Evolutionary conservation across 768 basidiomycete genomes (phyloP), one percentile per base, ranked within the genome.

Genomic region (Termitomyces sp.): DNA sequence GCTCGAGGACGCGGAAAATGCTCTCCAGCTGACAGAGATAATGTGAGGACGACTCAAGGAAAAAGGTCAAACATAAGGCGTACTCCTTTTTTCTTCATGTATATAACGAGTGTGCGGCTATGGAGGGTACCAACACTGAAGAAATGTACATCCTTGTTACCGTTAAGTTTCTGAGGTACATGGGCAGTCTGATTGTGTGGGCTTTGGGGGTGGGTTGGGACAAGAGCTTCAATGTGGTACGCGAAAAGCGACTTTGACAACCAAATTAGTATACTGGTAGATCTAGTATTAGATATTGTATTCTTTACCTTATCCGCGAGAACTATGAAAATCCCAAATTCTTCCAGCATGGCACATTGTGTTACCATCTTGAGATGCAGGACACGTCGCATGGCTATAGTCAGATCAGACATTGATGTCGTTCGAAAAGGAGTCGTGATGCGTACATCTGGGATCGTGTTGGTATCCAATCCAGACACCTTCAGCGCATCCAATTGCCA

Each of bases 391-490:
- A 98, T 85, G 3, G 94, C 92, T 95, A 56, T 25, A 31, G 35
- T 32, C 50, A 36, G 57, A 54, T 29, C 1, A 56, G 39, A 48
- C n/a, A n/a, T 23, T 36, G 13, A 35, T 15, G 23, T 42, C 5
- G 18, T 27, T 25, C 13, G 41, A 31, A 32, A 45, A n/a, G 13
- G 9, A 39, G 9, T 9, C 31, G 11, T 25, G 18, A 41, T 63
- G 11, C 85, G 56, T 68, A 93, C 92, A 94, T 66, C 81, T 76
- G 2, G 94, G 88, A 68, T 96, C 90, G 59, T 92, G 89, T 38
- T 92, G 83, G 72, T 94, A 89, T 0, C 96, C 96, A 64, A 98
- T 97, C 92, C 94, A 99, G 5, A 98, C 93, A 32, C 97, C 97
- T 65, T 97, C 94, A 0, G 89, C 88, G 68, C 94, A 97, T 7